Percentiles rank a stretch among this genome's conserved stretches.
phyloP scores from a whole-genome alignment of 257 asterid genomes.

The Lavandula angustifolia region DNA sequence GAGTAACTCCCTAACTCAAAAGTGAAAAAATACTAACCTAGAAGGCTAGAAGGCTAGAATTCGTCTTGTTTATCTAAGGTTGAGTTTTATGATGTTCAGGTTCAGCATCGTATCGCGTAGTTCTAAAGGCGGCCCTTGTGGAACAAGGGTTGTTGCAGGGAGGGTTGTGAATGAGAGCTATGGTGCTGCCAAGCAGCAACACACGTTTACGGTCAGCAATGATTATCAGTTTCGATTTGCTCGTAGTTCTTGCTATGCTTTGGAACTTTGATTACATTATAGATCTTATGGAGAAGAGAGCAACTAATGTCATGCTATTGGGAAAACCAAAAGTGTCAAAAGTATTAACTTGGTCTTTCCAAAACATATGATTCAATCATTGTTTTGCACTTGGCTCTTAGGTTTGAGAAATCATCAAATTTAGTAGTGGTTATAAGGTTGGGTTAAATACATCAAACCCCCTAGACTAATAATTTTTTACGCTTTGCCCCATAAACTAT shows the following conservation, averaged over 20 bases:
- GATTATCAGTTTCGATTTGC: neutral
- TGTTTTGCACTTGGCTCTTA: neutral
- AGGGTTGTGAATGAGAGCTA: conserved; percentile 90
- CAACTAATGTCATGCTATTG: neutral
- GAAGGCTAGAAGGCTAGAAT: too few relatives aligned
- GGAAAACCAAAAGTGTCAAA: too few relatives aligned
- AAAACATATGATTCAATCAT: neutral
- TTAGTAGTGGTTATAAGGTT: conserved; percentile 1
- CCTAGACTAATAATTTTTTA: too few relatives aligned
- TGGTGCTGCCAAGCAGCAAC: conserved; percentile 96
- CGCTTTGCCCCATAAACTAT: too few relatives aligned
- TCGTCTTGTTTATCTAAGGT: too few relatives aligned
- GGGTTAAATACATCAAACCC: too few relatives aligned
- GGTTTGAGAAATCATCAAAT: neutral
- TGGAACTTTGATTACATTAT: conserved; percentile 2
- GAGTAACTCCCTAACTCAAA: conserved; percentile 47
- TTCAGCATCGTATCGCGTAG: conserved; percentile 76
- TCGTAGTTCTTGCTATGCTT: conserved; percentile 3
- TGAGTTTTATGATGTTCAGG: conserved; percentile 46
- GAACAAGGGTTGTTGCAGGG: conserved; percentile 75
- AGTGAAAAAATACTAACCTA: neutral
- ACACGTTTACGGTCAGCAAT: conserved; percentile 75
- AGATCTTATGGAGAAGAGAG: neutral
- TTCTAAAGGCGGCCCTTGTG: conserved; percentile 72
- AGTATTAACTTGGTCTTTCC: too few relatives aligned